Conservation (phyloP, 495 filamentous ascomycete genomes). For the Podospora sp. region DNA sequence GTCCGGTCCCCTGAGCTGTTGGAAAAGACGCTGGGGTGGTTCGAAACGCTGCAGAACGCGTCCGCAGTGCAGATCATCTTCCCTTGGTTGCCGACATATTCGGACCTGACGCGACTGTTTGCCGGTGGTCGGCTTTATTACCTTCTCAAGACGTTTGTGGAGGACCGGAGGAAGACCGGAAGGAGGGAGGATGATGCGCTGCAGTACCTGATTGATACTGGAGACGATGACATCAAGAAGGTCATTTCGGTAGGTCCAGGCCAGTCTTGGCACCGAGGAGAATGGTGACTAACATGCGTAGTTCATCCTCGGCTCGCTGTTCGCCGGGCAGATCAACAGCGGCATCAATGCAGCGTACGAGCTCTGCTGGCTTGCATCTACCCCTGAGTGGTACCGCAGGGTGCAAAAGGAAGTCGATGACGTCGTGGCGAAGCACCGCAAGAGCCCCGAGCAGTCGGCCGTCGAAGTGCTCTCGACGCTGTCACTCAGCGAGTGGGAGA, state of each 20-base stretch:
- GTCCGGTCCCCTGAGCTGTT: constrained; percentile 41
- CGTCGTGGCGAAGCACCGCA: constrained; percentile 40
- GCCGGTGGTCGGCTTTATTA: constrained; percentile 44
- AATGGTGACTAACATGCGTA: constrained; percentile 20
- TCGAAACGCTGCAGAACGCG: constrained; percentile 36
- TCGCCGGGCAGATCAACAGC: constrained; percentile 44
- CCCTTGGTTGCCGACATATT: constrained; percentile 43
- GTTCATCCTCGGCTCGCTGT: constrained; percentile 45
- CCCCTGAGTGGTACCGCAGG: constrained; percentile 44
- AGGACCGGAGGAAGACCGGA: constrained; percentile 42
- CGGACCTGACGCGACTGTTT: constrained; percentile 32
- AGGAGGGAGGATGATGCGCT: constrained; percentile 46
- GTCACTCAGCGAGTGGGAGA: constrained; percentile 49
- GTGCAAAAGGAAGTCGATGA: constrained; percentile 44
- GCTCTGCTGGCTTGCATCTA: constrained; percentile 41
- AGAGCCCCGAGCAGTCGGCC: constrained; percentile 34
- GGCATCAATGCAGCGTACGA: constrained; percentile 50
- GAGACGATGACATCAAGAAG: constrained; percentile 32
- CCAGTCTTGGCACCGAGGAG: constrained; percentile 3
- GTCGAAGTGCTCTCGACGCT: constrained; percentile 42
- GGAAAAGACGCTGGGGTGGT: constrained; percentile 36
- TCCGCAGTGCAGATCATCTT: constrained; percentile 44
- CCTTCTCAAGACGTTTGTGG: constrained; percentile 42
- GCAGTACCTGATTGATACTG: constrained; percentile 49
- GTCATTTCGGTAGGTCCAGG: constrained; percentile 35